These are phyloP conservation scores for Boechera stricta DNA, from an alignment of 345 rosid genomes.

Conservation along the genomic window DNA sequence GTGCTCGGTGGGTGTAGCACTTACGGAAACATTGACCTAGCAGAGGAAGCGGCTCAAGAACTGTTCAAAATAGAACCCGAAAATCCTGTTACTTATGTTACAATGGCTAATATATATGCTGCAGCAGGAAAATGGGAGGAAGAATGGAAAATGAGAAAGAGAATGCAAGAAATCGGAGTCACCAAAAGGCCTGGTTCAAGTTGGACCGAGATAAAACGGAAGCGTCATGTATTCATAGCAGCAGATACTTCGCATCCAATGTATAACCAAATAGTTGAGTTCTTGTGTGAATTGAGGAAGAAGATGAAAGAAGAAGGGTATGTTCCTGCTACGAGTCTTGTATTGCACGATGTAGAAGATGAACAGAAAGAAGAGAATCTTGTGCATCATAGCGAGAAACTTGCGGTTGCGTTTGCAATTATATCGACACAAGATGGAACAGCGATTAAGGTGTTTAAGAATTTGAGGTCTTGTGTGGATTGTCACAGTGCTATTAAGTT, in stretches of 20 bases:
- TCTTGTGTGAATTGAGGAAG: constrained; percentile 55
- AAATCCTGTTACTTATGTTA: constrained; percentile 88
- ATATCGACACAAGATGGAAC: constrained; percentile 69
- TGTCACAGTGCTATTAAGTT: constrained; percentile 90
- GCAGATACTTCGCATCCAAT: constrained; percentile 75
- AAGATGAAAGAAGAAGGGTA: constrained; percentile 88
- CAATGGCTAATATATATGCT: constrained; percentile 90
- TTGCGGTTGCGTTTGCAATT: constrained; percentile 88
- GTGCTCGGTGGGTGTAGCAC: constrained; percentile 87
- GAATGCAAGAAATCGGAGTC: constrained; percentile 63
- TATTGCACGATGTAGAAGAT: constrained; percentile 87
- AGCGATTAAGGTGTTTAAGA: constrained; percentile 77
- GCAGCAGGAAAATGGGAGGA: constrained; percentile 76
- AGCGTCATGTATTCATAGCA: constrained; percentile 69
- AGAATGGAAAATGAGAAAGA: constrained; percentile 65
- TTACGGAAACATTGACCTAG: constrained; percentile 74
- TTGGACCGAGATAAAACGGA: constrained; percentile 77
- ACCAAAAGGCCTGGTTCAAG: constrained; percentile 82
- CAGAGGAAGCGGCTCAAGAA: constrained; percentile 74
- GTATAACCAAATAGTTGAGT: constrained; percentile 64
- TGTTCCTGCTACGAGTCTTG: constrained; percentile 73
- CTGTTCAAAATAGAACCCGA: constrained; percentile 80
- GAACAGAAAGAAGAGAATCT: constrained; percentile 91
- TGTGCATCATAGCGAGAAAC: constrained; percentile 86
- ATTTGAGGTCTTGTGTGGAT: constrained; percentile 86